Conservation (phyloP, 169 alveolate species). For the Babesia bovis region DNA sequence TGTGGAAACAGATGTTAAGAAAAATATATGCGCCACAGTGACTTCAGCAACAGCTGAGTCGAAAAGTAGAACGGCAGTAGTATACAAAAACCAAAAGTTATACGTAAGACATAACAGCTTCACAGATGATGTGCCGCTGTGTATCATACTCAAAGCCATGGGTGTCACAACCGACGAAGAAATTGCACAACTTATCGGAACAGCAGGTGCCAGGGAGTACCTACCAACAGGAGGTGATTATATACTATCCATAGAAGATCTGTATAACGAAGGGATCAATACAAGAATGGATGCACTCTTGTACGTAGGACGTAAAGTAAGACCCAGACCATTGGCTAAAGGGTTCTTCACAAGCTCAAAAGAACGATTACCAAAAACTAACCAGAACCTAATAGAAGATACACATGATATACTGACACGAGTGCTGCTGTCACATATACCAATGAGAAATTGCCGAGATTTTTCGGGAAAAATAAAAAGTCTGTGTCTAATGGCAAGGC, state of each 20-base stretch:
- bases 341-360: conserved; percentile 80
- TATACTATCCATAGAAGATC: conserved; percentile 33
- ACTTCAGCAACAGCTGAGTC: conserved; percentile 97
- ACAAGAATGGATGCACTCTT: conserved; percentile 73
- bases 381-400: conserved; percentile 85
- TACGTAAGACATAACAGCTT: conserved; percentile 94
- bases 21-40: conserved; percentile 92
- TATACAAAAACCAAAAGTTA: conserved; percentile 88
- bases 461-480: conserved; percentile 88
- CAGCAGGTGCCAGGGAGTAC: conserved; percentile 63
- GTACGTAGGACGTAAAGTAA: conserved; percentile 78
- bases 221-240: conserved; percentile 33
- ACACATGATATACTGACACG: conserved; percentile 91
- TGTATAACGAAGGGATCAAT: conserved; percentile 72
- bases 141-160: conserved; percentile 96
- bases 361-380: conserved; percentile 78
- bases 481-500: conserved; percentile 95
- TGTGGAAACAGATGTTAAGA: conserved; percentile 94
- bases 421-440: conserved; percentile 91
- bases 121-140: conserved; percentile 93
- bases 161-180: conserved; percentile 98
- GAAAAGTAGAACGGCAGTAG: conserved; percentile 94
- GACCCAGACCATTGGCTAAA: conserved; percentile 81
- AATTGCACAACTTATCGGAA: conserved; percentile 93
- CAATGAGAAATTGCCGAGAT: conserved; percentile 84